These are phyloP conservation scores for Rhizopogon salebrosus DNA, from an alignment of 768 basidiomycete species.

Conservation along the genomic window DNA sequence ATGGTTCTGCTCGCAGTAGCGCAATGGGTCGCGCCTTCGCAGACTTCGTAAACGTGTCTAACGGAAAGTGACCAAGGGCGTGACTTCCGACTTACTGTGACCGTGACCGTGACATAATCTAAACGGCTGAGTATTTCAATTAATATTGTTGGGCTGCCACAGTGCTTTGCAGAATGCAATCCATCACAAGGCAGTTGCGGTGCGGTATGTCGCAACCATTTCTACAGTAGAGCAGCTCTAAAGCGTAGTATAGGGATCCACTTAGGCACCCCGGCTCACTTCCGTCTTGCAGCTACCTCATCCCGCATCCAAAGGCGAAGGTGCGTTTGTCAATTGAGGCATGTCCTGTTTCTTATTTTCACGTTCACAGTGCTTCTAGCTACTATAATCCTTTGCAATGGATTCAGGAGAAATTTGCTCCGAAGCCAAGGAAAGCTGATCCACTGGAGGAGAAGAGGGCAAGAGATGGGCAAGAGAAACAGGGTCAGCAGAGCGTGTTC, in stretches of 20 bases:
- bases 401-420: slow-evolving; percentile 55
- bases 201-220: slow-evolving; percentile 15
- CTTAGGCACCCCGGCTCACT: slow-evolving; percentile 10
- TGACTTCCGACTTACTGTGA: slow-evolving; percentile 11
- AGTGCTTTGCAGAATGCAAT: slow-evolving; percentile 20
- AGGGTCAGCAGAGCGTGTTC: slow-evolving; percentile 12
- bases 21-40: slow-evolving; percentile 1
- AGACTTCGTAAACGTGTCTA: slow-evolving; percentile 17
- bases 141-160: slow-evolving; percentile 8
- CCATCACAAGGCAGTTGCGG: slow-evolving; percentile 19
- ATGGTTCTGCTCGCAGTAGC: slow-evolving; percentile 29
- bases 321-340: slow-evolving; percentile 28
- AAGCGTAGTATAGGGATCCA: slow-evolving; percentile 8
- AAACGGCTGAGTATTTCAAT: slow-evolving; percentile 12
- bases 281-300: slow-evolving; percentile 5
- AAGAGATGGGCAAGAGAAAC: slow-evolving; percentile 40
- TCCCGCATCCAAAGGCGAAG: slow-evolving; percentile 33
- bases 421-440: slow-evolving; percentile 38
- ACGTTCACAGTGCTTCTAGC: slow-evolving; percentile 29
- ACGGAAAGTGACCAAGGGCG: slow-evolving; percentile 17
- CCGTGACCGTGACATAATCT: slow-evolving; percentile 11
- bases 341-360: neutral
- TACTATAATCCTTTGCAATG: slow-evolving; percentile 57
- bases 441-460: slow-evolving; percentile 38
- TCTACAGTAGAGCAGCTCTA: neutral